These are phyloP conservation scores for Yamadazyma kitorensis DNA, from an alignment of 805 yeast genomes.

Conservation along the genomic window DNA sequence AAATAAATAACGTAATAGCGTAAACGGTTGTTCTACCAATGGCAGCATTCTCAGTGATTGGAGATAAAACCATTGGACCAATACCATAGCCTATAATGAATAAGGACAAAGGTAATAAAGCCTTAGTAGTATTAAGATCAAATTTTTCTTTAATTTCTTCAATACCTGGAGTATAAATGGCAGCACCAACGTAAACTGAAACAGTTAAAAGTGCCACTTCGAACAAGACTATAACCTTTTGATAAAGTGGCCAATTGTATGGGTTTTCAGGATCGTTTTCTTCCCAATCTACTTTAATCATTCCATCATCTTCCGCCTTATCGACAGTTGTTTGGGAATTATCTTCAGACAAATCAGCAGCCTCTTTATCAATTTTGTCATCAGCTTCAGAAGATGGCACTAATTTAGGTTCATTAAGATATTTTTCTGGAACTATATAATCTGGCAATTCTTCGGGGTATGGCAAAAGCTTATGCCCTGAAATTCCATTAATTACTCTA, in stretches of 20 bases:
- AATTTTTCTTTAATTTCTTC: conserved; percentile 44
- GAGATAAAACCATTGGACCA: conserved; percentile 61
- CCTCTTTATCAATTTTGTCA: conserved; percentile 6
- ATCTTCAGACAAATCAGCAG: conserved; percentile 1
- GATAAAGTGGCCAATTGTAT: conserved; percentile 48
- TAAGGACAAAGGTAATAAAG: conserved; percentile 50
- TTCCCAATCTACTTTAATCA: conserved; percentile 25
- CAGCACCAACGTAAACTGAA: conserved; percentile 52
- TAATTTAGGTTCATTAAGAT: conserved; percentile 13
- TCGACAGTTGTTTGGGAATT: too few relatives aligned
- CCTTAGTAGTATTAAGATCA: conserved; percentile 40
- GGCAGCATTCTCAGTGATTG: conserved; percentile 54
- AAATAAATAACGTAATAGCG: conserved; percentile 45
- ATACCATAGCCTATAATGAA: conserved; percentile 62
- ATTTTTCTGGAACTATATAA: conserved; percentile 31
- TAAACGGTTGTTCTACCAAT: conserved; percentile 55
- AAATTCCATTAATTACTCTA: conserved; percentile 24
- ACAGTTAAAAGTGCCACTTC: conserved; percentile 10
- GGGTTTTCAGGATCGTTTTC: conserved; percentile 60
- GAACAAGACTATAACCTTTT: conserved; percentile 39
- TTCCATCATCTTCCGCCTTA: not conserved
- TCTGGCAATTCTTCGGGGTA: conserved; percentile 28
- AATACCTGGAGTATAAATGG: conserved; percentile 55
- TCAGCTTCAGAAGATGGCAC: conserved; percentile 1
- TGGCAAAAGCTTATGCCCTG: conserved; percentile 20